Conservation (phyloP, 2,329 filamentous ascomycete genomes). For the Alternaria atra region DNA sequence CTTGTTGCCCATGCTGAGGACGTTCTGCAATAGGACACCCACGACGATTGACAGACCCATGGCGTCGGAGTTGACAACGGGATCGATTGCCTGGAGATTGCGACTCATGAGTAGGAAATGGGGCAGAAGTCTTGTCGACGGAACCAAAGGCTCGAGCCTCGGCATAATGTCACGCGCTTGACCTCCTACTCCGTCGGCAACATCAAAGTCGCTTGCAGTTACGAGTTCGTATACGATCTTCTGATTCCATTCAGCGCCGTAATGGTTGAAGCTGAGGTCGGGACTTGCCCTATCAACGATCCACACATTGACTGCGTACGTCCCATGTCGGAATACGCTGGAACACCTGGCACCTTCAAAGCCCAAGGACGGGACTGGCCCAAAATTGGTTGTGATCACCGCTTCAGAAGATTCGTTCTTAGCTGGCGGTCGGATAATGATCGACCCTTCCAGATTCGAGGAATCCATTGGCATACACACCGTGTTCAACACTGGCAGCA, state of each 20-base stretch:
- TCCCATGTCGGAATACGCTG: constrained; percentile 7
- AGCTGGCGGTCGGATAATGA: background rate
- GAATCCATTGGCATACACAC: background rate
- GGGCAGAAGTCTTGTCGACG: background rate
- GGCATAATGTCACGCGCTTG: background rate
- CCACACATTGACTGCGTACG: constrained; percentile 9
- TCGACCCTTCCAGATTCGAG: background rate
- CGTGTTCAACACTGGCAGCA: constrained; percentile 7
- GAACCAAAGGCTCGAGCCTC: background rate
- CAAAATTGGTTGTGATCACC: background rate
- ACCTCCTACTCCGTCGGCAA: background rate
- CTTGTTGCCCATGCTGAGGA: constrained; percentile 12
- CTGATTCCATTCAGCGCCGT: background rate
- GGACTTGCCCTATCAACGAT: background rate
- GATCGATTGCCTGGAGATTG: background rate
- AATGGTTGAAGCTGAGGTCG: background rate
- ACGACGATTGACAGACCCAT: constrained; percentile 7
- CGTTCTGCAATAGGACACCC: constrained; percentile 8
- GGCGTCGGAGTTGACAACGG: constrained; percentile 2
- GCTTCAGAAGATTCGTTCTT: background rate
- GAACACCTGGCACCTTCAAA: constrained; percentile 3
- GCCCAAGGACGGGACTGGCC: background rate
- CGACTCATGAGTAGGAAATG: constrained; percentile 6
- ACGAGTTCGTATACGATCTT: background rate
- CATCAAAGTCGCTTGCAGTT: background rate